Evolutionary conservation across 768 basidiomycete species (phyloP).

Genomic region (Pholiota molesta): DNA sequence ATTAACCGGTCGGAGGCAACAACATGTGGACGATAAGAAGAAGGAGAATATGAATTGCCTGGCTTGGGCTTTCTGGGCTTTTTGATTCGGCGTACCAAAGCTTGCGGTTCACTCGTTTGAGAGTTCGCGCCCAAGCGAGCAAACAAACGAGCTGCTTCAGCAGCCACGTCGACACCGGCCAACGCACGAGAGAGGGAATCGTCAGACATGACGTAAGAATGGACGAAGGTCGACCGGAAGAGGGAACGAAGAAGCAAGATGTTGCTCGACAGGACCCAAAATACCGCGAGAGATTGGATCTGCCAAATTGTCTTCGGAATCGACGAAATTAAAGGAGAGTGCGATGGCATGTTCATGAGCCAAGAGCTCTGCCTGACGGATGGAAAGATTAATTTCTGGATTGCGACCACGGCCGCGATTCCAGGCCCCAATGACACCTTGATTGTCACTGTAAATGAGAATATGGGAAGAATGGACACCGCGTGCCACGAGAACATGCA

Average conservation of each 20-base stretch:
- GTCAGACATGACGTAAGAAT: slow-evolving; percentile 10
- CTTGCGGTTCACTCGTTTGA: no score
- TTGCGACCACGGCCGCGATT: no score
- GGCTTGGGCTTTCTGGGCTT: slow-evolving; percentile 7
- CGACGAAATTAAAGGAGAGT: not conserved
- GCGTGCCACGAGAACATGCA: no score
- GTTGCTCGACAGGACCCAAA: no score
- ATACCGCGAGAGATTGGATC: not conserved
- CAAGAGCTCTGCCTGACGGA: not conserved
- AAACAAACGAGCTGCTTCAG: no score
- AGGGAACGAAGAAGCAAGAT: no score
- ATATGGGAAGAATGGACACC: no score
- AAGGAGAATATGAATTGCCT: not conserved
- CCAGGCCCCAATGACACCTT: no score
- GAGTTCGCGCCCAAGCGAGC: no score
- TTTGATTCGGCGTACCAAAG: no score
- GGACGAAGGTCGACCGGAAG: not conserved
- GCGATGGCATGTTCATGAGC: not conserved
- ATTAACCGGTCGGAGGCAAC: slow-evolving; percentile 7
- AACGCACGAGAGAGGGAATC: not conserved
- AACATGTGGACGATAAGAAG: slow-evolving; percentile 12
- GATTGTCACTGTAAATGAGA: no score
- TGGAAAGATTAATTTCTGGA: not conserved
- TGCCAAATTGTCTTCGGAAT: not conserved
- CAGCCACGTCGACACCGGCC: no score